Evolutionary conservation across 129 eudicot genomes (phyloP).

Genomic region (Erigeron canadensis): DNA sequence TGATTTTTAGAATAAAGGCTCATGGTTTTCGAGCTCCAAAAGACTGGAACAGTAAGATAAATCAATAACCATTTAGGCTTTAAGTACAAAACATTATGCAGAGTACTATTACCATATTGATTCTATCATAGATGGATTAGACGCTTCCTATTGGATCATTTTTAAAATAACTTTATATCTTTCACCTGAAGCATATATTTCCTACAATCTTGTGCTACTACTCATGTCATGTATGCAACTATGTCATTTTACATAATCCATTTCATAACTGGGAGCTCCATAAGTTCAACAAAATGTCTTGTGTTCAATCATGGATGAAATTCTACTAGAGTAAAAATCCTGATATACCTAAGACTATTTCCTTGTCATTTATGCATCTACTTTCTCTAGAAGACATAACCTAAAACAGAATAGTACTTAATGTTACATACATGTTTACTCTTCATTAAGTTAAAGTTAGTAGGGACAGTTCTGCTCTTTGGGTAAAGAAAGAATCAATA

Average conservation of each 20-base stretch:
- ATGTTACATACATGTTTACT: not conserved
- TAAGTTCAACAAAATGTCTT: not conserved
- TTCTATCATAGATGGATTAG: not conserved
- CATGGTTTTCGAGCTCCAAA: not conserved
- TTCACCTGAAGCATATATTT: not conserved
- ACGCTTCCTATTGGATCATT: not conserved
- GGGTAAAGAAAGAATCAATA: not conserved
- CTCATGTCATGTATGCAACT: not conserved
- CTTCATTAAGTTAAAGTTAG: not conserved
- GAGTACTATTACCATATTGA: not conserved
- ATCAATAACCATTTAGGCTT: not conserved
- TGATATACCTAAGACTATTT: not conserved
- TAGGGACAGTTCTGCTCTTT: not conserved
- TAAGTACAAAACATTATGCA: not conserved
- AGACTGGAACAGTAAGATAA: not conserved
- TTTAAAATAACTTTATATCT: not conserved
- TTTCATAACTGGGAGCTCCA: conserved; percentile 2
- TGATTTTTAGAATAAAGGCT: not conserved
- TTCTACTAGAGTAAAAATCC: not conserved
- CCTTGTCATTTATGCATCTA: not conserved
- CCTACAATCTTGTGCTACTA: not conserved
- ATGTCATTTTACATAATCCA: not conserved
- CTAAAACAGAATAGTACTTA: not conserved
- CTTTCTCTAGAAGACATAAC: not conserved
- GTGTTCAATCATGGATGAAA: not conserved